phyloP scores from a whole-genome alignment of 768 basidiomycete genomes.

The Suillus placidus region DNA sequence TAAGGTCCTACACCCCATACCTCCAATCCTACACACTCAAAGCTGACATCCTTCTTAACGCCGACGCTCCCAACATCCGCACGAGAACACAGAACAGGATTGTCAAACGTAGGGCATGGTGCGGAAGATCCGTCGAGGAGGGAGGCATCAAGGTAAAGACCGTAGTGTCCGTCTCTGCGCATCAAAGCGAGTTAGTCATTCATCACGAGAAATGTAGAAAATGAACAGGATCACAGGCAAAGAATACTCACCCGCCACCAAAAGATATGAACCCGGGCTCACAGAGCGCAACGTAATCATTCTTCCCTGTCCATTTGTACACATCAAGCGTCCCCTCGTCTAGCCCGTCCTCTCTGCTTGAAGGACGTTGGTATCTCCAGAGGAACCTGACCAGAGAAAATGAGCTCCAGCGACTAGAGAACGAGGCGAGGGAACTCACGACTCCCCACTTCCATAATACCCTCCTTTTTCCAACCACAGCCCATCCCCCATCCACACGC shows the following conservation, averaged over 20 bases:
- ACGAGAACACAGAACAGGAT: conserved; percentile 75
- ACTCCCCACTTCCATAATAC: conserved; percentile 91
- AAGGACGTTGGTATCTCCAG: conserved; percentile 57
- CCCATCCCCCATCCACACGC: conserved; percentile 82
- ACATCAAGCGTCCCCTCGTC: conserved; percentile 58
- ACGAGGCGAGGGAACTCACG: conserved; percentile 44
- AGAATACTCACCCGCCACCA: conserved; percentile 79
- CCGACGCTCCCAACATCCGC: conserved; percentile 23
- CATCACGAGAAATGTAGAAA: conserved; percentile 4
- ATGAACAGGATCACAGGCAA: conserved; percentile 2
- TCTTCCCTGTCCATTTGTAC: conserved; percentile 85
- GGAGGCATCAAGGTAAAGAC: conserved; percentile 82
- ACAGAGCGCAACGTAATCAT: conserved; percentile 88
- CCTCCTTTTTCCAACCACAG: conserved; percentile 58
- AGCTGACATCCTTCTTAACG: conserved; percentile 53
- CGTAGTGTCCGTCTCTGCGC: conserved; percentile 80
- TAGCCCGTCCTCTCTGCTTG: conserved; percentile 37
- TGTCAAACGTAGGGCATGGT: conserved; percentile 82
- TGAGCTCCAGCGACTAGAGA: background rate
- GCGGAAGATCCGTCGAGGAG: conserved; percentile 86
- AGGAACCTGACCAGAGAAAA: conserved; percentile 58
- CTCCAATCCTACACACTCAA: conserved; percentile 91
- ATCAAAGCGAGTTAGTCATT: background rate
- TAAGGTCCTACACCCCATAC: conserved; percentile 78
- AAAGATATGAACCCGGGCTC: conserved; percentile 82